A percentile compares a stretch with the other conserved stretches of the same genome.
Conservation (phyloP, 257 asterid genomes). For the Cinchona pubescens region DNA sequence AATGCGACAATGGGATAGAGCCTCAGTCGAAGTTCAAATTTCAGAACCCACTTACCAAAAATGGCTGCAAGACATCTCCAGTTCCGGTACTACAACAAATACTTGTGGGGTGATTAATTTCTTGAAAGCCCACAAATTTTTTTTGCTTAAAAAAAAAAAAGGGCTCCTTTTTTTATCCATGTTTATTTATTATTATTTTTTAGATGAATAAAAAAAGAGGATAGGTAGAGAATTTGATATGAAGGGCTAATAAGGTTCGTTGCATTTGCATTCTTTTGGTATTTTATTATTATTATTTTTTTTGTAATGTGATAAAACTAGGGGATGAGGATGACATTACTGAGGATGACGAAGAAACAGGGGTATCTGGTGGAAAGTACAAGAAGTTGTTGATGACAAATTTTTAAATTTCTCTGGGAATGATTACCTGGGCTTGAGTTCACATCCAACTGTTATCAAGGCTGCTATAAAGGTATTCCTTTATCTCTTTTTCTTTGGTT, state of each 20-base stretch:
- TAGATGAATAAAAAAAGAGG: too few relatives aligned
- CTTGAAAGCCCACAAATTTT: neutral
- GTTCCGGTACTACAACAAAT: slow-evolving; percentile 46
- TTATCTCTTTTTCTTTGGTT: neutral
- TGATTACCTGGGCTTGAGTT: slow-evolving; percentile 94
- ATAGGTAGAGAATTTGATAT: neutral
- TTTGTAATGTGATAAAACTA: too few relatives aligned
- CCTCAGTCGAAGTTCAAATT: slow-evolving; percentile 65
- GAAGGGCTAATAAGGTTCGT: neutral
- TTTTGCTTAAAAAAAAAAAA: neutral
- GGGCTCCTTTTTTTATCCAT: neutral
- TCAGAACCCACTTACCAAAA: slow-evolving; percentile 72
- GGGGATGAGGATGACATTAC: slow-evolving; percentile 61
- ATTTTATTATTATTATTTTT: neutral
- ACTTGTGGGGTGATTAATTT: neutral
- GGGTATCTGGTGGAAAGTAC: slow-evolving; percentile 40
- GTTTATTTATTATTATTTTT: neutral
- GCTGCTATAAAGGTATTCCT: slow-evolving; percentile 75
- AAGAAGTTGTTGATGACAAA: slow-evolving; percentile 62
- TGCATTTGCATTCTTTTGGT: neutral
- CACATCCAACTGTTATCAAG: slow-evolving; percentile 70
- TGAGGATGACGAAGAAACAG: slow-evolving; percentile 29
- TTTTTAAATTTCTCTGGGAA: slow-evolving; percentile 94
- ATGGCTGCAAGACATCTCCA: slow-evolving; percentile 78
- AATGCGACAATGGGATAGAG: slow-evolving; percentile 75